A percentile compares a stretch with the other conserved stretches of the same genome.
phyloP scores from a whole-genome alignment of 1,139 yeast genomes.

The Scheffersomyces quercinus region DNA sequence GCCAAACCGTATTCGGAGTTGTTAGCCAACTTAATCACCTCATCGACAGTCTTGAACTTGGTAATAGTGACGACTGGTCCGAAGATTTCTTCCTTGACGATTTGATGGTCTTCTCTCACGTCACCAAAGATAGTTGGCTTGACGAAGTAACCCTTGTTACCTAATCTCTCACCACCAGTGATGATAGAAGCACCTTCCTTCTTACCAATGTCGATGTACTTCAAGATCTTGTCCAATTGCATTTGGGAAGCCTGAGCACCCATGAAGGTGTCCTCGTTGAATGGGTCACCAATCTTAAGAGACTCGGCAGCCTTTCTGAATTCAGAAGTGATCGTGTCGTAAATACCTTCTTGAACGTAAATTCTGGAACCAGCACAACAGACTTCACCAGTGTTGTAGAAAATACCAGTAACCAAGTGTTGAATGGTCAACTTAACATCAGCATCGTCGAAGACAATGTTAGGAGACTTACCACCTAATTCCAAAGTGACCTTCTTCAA shows the following conservation, averaged over 20 bases:
- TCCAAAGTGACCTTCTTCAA: slow-evolving; percentile 37
- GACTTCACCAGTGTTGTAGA: slow-evolving; percentile 85
- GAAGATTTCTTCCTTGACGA: slow-evolving; percentile 81
- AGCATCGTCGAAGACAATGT: slow-evolving; percentile 32
- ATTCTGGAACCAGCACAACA: slow-evolving; percentile 88
- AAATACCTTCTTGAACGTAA: slow-evolving; percentile 72
- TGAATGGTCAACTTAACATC: slow-evolving; percentile 48
- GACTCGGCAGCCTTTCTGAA: slow-evolving; percentile 62
- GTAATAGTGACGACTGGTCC: slow-evolving; percentile 82
- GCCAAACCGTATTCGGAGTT: slow-evolving; percentile 80
- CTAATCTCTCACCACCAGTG: slow-evolving; percentile 75
- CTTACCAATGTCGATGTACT: slow-evolving; percentile 72
- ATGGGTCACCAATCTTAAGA: slow-evolving; percentile 72
- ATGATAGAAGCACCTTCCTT: slow-evolving; percentile 72
- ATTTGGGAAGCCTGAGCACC: slow-evolving; percentile 82
- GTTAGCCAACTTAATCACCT: slow-evolving; percentile 69
- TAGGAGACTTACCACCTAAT: slow-evolving; percentile 38
- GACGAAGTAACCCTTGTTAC: slow-evolving; percentile 71
- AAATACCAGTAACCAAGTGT: slow-evolving; percentile 61
- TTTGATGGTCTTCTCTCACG: slow-evolving; percentile 64
- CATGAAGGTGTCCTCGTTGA: slow-evolving; percentile 68
- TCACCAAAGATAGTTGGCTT: slow-evolving; percentile 79
- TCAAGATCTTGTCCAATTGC: slow-evolving; percentile 75
- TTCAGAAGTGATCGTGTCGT: slow-evolving; percentile 62
- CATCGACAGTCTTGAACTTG: slow-evolving; percentile 72